These are phyloP conservation scores for Citrus sinensis DNA, from an alignment of 345 rosid species.

Conservation along the genomic window DNA sequence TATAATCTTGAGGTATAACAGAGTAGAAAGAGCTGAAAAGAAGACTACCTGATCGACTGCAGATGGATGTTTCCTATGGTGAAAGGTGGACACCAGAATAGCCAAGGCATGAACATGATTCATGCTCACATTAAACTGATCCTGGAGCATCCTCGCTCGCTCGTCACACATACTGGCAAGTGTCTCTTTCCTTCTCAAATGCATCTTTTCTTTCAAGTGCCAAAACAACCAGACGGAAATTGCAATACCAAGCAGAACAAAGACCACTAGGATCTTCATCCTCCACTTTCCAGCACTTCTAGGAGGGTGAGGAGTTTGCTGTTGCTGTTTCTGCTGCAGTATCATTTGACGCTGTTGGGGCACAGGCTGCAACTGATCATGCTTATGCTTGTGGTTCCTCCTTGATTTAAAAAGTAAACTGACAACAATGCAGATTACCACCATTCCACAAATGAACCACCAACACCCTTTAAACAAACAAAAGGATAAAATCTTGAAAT, in stretches of 20 bases:
- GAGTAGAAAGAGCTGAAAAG: slow-evolving; percentile 1
- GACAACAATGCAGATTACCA: slow-evolving; percentile 34
- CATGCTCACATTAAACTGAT: slow-evolving; percentile 97
- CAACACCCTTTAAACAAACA: slow-evolving; percentile 40
- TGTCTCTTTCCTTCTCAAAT: slow-evolving; percentile 54
- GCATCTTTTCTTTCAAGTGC: slow-evolving; percentile 33
- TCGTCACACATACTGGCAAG: slow-evolving; percentile 93
- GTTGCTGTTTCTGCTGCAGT: slow-evolving; percentile 54
- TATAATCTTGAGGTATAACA: not conserved
- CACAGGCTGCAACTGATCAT: slow-evolving; percentile 28
- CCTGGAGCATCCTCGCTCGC: slow-evolving; percentile 95
- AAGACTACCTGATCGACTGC: slow-evolving; percentile 85
- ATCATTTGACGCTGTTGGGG: slow-evolving; percentile 32
- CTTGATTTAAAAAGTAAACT: slow-evolving; percentile 26
- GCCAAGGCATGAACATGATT: slow-evolving; percentile 98
- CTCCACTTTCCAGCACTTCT: slow-evolving; percentile 71
- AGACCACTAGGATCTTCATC: slow-evolving; percentile 50
- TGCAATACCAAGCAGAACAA: slow-evolving; percentile 48
- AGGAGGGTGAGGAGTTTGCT: slow-evolving; percentile 39
- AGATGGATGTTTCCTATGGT: slow-evolving; percentile 88
- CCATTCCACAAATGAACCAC: slow-evolving; percentile 44
- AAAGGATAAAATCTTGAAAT: slow-evolving; percentile 20
- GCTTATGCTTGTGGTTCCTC: slow-evolving; percentile 27
- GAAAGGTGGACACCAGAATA: slow-evolving; percentile 92
- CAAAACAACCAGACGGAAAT: slow-evolving; percentile 60